Conservation (phyloP, 305 asterid species). For the Rubia peregrina region DNA sequence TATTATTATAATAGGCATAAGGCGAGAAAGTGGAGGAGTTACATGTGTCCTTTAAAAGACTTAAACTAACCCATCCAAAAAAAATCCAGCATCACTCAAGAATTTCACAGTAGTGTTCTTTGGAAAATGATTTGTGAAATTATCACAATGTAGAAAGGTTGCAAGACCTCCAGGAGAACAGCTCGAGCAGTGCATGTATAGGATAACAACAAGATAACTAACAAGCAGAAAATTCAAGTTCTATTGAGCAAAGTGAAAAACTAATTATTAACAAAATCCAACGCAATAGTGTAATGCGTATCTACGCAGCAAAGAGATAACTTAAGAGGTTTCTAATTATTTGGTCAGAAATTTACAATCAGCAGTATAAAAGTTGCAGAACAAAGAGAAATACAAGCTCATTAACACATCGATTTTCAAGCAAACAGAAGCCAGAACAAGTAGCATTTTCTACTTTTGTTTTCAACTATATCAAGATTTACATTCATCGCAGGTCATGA, state of each 20-base stretch:
- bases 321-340: too few relatives aligned
- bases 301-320: too few relatives aligned
- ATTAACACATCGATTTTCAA: too few relatives aligned
- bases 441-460: too few relatives aligned
- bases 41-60: not conserved
- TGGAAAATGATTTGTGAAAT: constrained; percentile 59
- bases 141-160: constrained; percentile 73
- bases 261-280: too few relatives aligned
- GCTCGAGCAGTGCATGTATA: constrained; percentile 68
- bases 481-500: too few relatives aligned
- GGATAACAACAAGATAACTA: not conserved
- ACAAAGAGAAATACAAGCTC: too few relatives aligned
- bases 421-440: too few relatives aligned
- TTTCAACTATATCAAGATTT: too few relatives aligned
- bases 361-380: too few relatives aligned
- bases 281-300: too few relatives aligned
- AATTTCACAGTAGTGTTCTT: constrained; percentile 29
- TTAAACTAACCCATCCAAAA: constrained; percentile 67
- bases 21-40: not conserved
- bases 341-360: too few relatives aligned
- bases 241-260: not conserved
- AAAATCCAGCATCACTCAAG: constrained; percentile 88
- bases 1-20: not conserved
- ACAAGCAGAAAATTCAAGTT: not conserved
- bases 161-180: constrained; percentile 97